phyloP scores from a whole-genome alignment of 306 rosid species.

The Gleditsia sinensis region DNA sequence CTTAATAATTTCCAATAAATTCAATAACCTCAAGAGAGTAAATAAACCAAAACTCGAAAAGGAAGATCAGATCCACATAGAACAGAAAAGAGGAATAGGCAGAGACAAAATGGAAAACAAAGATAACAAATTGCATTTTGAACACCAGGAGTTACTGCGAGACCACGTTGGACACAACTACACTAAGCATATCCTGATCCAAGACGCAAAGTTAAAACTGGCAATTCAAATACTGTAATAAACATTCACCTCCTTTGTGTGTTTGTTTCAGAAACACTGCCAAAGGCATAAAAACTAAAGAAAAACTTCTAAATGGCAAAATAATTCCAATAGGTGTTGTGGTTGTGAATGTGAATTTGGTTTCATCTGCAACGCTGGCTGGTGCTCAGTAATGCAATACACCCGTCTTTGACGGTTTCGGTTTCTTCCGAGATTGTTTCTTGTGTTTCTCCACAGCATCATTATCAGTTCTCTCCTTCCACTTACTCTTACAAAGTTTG shows the following conservation, averaged over 20 bases:
- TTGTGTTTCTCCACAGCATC: constrained; percentile 63
- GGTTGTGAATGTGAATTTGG: neutral
- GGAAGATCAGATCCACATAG: neutral
- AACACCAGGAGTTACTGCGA: neutral
- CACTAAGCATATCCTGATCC: neutral
- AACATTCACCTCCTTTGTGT: neutral
- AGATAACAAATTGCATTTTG: neutral
- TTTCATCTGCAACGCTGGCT: neutral
- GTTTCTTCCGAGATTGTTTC: constrained; percentile 62
- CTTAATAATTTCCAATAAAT: too few species aligned
- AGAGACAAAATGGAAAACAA: neutral
- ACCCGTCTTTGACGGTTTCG: constrained; percentile 63
- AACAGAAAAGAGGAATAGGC: neutral
- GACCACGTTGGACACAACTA: neutral
- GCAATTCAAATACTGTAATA: neutral
- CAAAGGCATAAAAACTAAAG: neutral
- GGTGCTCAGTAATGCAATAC: constrained; percentile 61
- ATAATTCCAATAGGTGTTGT: neutral
- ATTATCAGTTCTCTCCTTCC: constrained; percentile 74
- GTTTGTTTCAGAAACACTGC: neutral
- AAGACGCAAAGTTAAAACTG: neutral
- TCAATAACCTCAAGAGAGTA: neutral
- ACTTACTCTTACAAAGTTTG: constrained; percentile 79
- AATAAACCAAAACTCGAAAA: neutral
- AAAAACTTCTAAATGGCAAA: neutral